A percentile compares a stretch with the other conserved stretches of the same genome.
These are phyloP conservation scores for Elongisporangium senticosum DNA, from an alignment of 352 stramenopile genomes.

Conservation along the genomic window DNA sequence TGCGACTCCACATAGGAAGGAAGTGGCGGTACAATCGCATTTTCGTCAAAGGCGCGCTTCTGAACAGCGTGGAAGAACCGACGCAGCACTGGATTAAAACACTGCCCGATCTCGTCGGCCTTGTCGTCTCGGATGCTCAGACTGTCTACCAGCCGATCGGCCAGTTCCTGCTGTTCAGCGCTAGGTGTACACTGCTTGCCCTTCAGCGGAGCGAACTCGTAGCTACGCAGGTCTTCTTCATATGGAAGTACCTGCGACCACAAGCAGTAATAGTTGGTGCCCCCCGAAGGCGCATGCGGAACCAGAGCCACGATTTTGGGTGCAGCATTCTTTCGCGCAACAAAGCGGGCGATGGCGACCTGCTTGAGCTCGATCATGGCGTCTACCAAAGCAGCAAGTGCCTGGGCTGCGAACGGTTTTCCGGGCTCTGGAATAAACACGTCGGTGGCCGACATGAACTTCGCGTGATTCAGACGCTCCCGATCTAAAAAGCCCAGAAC, in stretches of 20 bases:
- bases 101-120: constrained; percentile 40
- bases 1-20: constrained; percentile 51
- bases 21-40: constrained; percentile 34
- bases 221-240: constrained; percentile 73
- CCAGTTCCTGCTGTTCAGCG: constrained; percentile 48
- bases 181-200: constrained; percentile 43
- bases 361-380: constrained; percentile 61
- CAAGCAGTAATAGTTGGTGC: constrained; percentile 59
- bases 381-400: constrained; percentile 55
- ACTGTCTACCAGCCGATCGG: constrained; percentile 68
- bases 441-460: constrained; percentile 61
- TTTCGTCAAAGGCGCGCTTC: constrained; percentile 48
- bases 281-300: constrained; percentile 31
- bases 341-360: constrained; percentile 72
- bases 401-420: constrained; percentile 56
- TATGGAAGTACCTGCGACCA: constrained; percentile 74
- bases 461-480: constrained; percentile 34
- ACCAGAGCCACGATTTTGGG: constrained; percentile 76
- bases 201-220: constrained; percentile 71
- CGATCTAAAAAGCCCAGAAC: constrained; percentile 67
- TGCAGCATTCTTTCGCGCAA: constrained; percentile 65
- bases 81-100: constrained; percentile 68
- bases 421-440: constrained; percentile 71
- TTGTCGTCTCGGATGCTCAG: constrained; percentile 68
- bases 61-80: constrained; percentile 70